Evolutionary conservation across 1,284 basidiomycete genomes (phyloP), one percentile per base, ranked within the genome.

Genomic region (Boletus sp.): DNA sequence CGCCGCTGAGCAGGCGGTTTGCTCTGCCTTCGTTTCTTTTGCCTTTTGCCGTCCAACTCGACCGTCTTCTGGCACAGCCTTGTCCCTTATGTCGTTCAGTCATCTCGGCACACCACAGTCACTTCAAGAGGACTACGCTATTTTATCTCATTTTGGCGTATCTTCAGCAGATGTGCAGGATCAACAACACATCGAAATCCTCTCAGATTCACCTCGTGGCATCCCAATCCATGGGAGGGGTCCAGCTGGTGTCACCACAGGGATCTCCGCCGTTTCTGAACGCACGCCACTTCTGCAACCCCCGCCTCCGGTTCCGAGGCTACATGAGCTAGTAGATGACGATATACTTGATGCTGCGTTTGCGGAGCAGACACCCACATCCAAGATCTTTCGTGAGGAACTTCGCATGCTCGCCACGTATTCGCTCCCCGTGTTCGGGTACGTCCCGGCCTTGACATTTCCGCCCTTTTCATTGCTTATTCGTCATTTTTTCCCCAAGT

Each of bases 391-490:
- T 52, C 71, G 72, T 59, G 78, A 85, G 48, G 86, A 90, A 59
- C 57, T 82, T 0, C 57, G 63, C n/a, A 78, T 83, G 27, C 70
- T 91, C 13, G 51, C 72, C 1, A 73, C 74, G 61, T 91, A 85
- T 62, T 77, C 85, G 10, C 61, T 82, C 17, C 88, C 88, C 4
- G 78, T 88, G 27, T 80, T 81, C 54, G 76, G 76, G 82, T 84
- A 47, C 44, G 76, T 72, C 66, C 5, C 29, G n/a, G 56, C 51
- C 16, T 26, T 26, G 5, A 60, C 10, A 14, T 32, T 30, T 25
- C 12, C 7, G 7, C 14, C 9, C 2, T 47, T 32, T 36, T 19
- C 29, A 8, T 49, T 61, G 3, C 53, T 23, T 0, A 26, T 30
- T 13, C 12, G 22, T 41, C 10, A 22, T 17, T 19, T 8, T 20